These are phyloP conservation scores for Epichloe baconii DNA, from an alignment of 2,329 filamentous ascomycete genomes.

Conservation along the genomic window DNA sequence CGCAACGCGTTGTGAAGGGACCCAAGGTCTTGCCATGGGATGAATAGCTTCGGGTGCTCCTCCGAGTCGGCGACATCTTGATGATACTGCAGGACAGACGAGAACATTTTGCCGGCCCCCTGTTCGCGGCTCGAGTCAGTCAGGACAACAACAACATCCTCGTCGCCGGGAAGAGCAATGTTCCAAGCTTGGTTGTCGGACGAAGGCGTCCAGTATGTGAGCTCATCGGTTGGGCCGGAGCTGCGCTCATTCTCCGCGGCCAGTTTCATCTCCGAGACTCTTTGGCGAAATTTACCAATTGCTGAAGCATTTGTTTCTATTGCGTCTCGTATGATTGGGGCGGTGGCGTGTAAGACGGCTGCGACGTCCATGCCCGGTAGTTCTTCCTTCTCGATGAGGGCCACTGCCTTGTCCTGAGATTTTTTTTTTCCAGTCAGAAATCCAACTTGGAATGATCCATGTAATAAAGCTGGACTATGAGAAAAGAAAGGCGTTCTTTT, in stretches of 20 bases:
- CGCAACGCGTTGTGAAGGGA: not conserved
- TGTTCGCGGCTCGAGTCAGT: not conserved
- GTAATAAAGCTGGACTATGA: too few relatives aligned
- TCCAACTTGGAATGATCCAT: too few relatives aligned
- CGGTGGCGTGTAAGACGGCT: not conserved
- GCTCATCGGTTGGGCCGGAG: not conserved
- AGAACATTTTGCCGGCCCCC: too few relatives aligned
- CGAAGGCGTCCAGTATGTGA: not conserved
- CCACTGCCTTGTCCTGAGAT: not conserved
- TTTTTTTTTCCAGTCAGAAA: not conserved
- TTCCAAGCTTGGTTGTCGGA: not conserved
- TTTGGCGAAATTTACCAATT: not conserved
- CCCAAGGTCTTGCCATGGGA: not conserved
- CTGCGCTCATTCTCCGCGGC: not conserved
- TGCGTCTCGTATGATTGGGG: not conserved
- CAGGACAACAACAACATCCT: not conserved
- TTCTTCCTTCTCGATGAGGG: not conserved
- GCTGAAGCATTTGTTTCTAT: not conserved
- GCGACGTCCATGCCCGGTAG: not conserved
- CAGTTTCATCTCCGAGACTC: not conserved
- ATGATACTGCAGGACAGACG: constrained; percentile 4
- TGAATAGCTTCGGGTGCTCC: constrained; percentile 1
- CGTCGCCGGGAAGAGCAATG: not conserved
- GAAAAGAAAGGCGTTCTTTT: too few relatives aligned
- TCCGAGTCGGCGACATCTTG: not conserved